Percentiles rank a stretch among this genome's conserved stretches.
These are phyloP conservation scores for Pilatotrama ljubarskyi DNA, from an alignment of 768 basidiomycete species.

Conservation along the genomic window DNA sequence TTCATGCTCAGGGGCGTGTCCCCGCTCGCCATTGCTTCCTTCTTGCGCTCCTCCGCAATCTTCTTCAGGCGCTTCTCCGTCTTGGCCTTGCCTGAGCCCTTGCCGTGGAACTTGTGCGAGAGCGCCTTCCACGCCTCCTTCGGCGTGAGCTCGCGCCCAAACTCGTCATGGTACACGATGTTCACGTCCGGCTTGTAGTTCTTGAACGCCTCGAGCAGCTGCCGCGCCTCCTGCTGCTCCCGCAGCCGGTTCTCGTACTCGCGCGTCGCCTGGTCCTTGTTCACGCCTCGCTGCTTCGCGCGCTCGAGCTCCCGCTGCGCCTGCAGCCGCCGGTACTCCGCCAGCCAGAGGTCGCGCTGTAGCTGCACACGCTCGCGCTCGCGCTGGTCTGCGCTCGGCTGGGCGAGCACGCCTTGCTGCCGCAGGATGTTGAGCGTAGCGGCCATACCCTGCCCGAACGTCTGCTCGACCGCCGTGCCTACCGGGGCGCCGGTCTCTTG, in stretches of 20 bases:
- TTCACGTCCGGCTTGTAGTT: conserved; percentile 97
- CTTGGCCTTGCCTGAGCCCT: conserved; percentile 95
- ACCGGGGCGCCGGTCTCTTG: conserved; percentile 41
- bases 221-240: conserved; percentile 88
- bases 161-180: conserved; percentile 96
- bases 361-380: conserved; percentile 83
- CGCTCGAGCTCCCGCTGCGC: conserved; percentile 81
- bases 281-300: conserved; percentile 71
- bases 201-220: conserved; percentile 80
- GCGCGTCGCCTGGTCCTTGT: conserved; percentile 89
- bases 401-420: conserved; percentile 85
- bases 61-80: conserved; percentile 95
- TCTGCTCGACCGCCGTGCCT: conserved; percentile 77
- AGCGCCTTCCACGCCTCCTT: conserved; percentile 99
- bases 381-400: conserved; percentile 57
- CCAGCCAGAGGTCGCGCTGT: conserved; percentile 88
- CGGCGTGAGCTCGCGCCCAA: conserved; percentile 80
- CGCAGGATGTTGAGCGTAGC: conserved; percentile 86
- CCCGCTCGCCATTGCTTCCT: conserved; percentile 89
- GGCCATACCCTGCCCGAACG: conserved; percentile 81
- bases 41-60: conserved; percentile 96
- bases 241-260: conserved; percentile 93
- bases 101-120: conserved; percentile 98
- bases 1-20: conserved; percentile 97
- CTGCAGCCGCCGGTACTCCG: conserved; percentile 74